Evolutionary conservation across 1,284 basidiomycete genomes (phyloP).

Genomic region (Ganoderma multipileum): DNA sequence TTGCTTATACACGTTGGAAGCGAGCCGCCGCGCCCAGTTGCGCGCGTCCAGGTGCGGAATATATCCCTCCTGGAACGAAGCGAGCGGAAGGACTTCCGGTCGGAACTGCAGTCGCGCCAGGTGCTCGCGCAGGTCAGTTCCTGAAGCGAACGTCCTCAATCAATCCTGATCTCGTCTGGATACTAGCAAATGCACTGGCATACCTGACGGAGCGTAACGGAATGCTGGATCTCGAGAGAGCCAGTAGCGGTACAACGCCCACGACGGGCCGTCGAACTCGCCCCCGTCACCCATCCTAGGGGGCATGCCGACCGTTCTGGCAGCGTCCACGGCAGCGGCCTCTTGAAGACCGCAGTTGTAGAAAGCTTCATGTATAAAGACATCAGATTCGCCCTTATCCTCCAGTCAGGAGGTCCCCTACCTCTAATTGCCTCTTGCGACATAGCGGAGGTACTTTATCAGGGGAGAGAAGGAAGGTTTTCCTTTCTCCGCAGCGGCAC

Average conservation of each 20-base stretch:
- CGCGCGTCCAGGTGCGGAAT: conserved; percentile 8
- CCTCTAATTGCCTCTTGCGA: conserved; percentile 4
- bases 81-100: conserved; percentile 8
- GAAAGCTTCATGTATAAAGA: neutral
- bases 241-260: conserved; percentile 8
- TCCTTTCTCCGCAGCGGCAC: neutral
- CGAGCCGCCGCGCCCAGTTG: conserved; percentile 11
- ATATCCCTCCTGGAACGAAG: conserved; percentile 5
- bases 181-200: neutral
- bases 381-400: neutral
- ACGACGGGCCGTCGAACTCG: conserved; percentile 12
- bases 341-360: conserved; percentile 12
- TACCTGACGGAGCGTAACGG: conserved; percentile 3
- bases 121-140: neutral
- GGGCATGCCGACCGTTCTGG: conserved; percentile 3
- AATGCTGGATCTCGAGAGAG: neutral
- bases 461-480: neutral
- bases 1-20: conserved; percentile 1
- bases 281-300: neutral
- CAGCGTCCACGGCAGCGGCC: conserved; percentile 2
- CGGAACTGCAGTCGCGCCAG: conserved; percentile 5
- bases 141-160: neutral
- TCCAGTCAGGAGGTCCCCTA: neutral
- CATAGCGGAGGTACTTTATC: neutral
- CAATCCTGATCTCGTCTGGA: neutral